Conservation (phyloP, 139 green algal species). For the Pseudopediastrum boryanum region DNA sequence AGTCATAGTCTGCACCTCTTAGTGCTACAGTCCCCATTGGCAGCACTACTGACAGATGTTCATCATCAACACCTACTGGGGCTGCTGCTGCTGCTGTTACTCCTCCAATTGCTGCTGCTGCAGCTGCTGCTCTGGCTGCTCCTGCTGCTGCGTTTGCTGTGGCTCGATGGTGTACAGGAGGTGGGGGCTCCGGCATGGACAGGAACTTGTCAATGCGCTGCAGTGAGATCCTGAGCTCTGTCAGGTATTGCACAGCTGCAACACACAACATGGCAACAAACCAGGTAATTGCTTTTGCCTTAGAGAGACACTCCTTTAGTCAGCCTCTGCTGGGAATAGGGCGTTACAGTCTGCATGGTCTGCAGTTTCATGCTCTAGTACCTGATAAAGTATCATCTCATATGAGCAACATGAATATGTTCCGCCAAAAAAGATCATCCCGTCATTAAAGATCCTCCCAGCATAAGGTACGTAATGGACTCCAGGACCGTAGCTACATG, state of each 20-base stretch:
- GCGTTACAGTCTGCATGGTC: too few species aligned
- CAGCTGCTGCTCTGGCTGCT: slow-evolving; percentile 9
- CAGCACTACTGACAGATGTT: slow-evolving; percentile 20
- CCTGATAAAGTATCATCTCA: too few species aligned
- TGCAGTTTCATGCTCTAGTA: too few species aligned
- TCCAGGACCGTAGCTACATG: too few species aligned
- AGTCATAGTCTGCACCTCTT: slow-evolving; percentile 64
- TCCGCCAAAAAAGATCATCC: too few species aligned
- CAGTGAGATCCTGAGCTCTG: slow-evolving; percentile 71
- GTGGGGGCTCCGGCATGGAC: slow-evolving; percentile 66
- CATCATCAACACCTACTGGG: neutral
- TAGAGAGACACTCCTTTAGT: too few species aligned
- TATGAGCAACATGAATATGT: too few species aligned
- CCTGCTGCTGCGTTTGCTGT: neutral
- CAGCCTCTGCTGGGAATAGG: too few species aligned
- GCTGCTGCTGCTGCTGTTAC: neutral
- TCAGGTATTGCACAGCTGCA: slow-evolving; percentile 58
- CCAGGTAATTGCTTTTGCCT: too few species aligned
- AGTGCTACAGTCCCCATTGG: slow-evolving; percentile 49
- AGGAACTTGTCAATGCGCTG: slow-evolving; percentile 78
- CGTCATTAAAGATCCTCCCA: too few species aligned
- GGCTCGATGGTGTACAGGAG: slow-evolving; percentile 31
- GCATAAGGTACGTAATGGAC: too few species aligned
- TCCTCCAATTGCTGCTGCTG: slow-evolving; percentile 17
- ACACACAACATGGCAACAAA: neutral